Evolutionary conservation across 306 rosid species (phyloP), one percentile per base, ranked within the genome.

Genomic region (Neltuma alba): DNA sequence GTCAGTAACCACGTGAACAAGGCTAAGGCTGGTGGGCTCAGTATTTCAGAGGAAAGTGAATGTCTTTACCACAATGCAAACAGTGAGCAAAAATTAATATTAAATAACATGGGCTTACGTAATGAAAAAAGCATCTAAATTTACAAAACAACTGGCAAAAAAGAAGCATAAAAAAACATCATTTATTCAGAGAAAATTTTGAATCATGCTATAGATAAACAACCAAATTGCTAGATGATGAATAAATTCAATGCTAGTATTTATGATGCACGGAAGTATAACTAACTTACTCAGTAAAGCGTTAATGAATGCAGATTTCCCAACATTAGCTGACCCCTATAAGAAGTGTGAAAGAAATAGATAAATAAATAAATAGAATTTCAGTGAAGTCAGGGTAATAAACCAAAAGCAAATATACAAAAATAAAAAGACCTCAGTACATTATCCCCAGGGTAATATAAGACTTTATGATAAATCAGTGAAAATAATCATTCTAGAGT

Each of bases 311-410:
- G 98, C 98, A 57, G 98, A 94, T 85, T 92, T 94, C n/a, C 73
- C 97, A 83, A 94, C 98, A 88, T 94, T 94, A 76, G 98, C 98
- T 52, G 97, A 88, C 25, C 98, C 98, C 94, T 94, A 76, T n/a
- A 82, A 38, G 45, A 42, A 80, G 18, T 27, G 11, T 23, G 55
- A 18, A 62, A 75, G 42, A 82, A 4, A 33, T 33, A 33, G 4
- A 33, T 2, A 33, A 33, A 33, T 33, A 33, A 33, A 33, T 33
- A 42, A 65, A 68, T 65, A 45, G 28, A 78, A 75, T 13, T 69
- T 63, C 33, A 71, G 66, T 80, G 57, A 74, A 33, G 71, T 50
- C 5, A 6, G 41, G 33, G 47, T 37, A 9, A 33, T 10, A 21
- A 48, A 27, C 63, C 23, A n/a, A n/a, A 23, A 77, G 64, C 38